phyloP scores from a whole-genome alignment of 1,284 basidiomycete species.

The Takashimella koratensis region DNA sequence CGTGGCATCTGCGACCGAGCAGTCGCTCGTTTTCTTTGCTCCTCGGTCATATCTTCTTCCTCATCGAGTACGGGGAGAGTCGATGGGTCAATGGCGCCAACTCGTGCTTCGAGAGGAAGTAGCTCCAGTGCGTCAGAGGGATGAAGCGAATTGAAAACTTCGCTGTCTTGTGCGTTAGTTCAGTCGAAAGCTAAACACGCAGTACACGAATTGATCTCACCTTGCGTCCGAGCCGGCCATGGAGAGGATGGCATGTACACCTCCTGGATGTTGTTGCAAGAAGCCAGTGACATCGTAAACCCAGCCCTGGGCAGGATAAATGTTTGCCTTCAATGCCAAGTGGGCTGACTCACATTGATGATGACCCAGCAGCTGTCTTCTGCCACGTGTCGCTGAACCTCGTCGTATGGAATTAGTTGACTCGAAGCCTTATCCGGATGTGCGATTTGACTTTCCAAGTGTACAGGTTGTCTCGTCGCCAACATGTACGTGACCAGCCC shows the following conservation, averaged over 20 bases:
- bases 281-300: constrained; percentile 70
- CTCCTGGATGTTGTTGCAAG: constrained; percentile 59
- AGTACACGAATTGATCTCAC: no score
- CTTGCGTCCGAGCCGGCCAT: constrained; percentile 59
- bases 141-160: constrained; percentile 52
- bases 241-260: constrained; percentile 53
- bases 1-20: constrained; percentile 60
- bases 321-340: no score
- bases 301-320: no score
- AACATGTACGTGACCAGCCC: no score
- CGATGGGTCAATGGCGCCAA: constrained; percentile 62
- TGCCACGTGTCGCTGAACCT: constrained; percentile 56
- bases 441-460: no score
- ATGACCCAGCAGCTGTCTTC: constrained; percentile 74
- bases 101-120: constrained; percentile 57
- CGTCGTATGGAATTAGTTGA: constrained; percentile 50
- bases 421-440: no score
- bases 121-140: constrained; percentile 48
- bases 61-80: constrained; percentile 54
- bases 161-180: no score
- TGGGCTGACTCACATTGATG: no score
- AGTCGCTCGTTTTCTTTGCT: constrained; percentile 63
- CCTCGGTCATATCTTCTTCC: constrained; percentile 57
- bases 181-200: no score
- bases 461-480: no score